These are phyloP conservation scores for Aspergillus jensenii DNA, from an alignment of 2,329 filamentous ascomycete genomes.

Conservation along the genomic window DNA sequence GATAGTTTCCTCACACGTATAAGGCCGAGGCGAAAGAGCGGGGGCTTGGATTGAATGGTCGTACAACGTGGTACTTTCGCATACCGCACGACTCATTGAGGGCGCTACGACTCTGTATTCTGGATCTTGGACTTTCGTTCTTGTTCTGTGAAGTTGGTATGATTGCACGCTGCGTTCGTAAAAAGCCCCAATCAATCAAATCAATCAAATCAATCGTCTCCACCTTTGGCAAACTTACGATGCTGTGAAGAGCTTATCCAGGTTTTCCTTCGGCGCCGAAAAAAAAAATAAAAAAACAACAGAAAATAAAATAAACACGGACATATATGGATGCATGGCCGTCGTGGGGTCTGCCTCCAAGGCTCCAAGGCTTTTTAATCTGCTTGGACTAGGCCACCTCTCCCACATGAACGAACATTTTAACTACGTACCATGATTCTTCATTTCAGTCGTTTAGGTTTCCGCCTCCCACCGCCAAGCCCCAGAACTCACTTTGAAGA, in stretches of 20 bases:
- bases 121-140: background rate
- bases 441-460: background rate
- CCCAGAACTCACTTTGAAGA: too few species aligned
- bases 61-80: too few species aligned
- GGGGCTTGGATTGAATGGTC: too few species aligned
- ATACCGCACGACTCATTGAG: background rate
- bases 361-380: background rate
- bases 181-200: constrained; percentile 4
- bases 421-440: background rate
- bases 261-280: too few species aligned
- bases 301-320: too few species aligned
- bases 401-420: background rate
- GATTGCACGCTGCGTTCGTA: background rate
- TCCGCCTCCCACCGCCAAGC: background rate
- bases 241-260: too few species aligned
- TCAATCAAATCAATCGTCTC: background rate
- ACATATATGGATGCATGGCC: background rate
- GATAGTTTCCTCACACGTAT: too few species aligned
- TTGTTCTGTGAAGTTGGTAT: background rate
- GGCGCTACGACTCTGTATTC: background rate
- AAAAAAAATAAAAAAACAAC: too few species aligned
- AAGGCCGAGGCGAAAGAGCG: too few species aligned
- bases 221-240: background rate
- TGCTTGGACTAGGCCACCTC: background rate
- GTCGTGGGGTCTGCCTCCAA: background rate